Evolutionary conservation across 169 alveolate genomes (phyloP).

Genomic region (Plasmodium relictum): DNA sequence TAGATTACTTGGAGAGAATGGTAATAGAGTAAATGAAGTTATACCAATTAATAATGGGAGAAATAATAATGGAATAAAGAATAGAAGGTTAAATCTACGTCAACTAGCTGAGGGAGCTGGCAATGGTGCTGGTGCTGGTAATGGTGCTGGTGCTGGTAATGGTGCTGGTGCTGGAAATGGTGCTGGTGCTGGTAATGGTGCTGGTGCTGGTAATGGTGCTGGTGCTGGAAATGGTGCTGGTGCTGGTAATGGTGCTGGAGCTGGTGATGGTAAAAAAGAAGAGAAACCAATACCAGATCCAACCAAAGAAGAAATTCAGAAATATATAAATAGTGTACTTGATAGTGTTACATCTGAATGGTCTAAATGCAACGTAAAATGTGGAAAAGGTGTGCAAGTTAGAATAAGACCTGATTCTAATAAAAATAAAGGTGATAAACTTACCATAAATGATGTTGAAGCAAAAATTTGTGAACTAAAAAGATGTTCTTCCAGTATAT

Average conservation of each 20-base stretch:
- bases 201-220: neutral
- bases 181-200: neutral
- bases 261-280: neutral
- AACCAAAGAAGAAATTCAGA: constrained; percentile 5
- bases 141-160: neutral
- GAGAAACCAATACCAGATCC: neutral
- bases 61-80: neutral
- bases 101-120: too few relatives aligned
- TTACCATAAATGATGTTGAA: constrained; percentile 19
- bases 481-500: constrained; percentile 44
- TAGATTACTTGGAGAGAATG: constrained; percentile 44
- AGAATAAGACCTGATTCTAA: constrained; percentile 13
- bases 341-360: constrained; percentile 15
- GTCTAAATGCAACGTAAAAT: constrained; percentile 66
- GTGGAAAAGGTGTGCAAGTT: constrained; percentile 53
- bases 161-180: neutral
- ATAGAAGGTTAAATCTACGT: neutral
- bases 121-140: neutral
- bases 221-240: constrained; percentile 6
- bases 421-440: constrained; percentile 1
- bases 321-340: constrained; percentile 8
- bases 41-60: neutral
- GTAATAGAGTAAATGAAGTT: neutral
- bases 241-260: neutral
- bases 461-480: constrained; percentile 41